A percentile compares a stretch with the other conserved stretches of the same genome.
These are phyloP conservation scores for Podila epigama DNA, from an alignment of 192 early-diverging fungal species.

Conservation along the genomic window DNA sequence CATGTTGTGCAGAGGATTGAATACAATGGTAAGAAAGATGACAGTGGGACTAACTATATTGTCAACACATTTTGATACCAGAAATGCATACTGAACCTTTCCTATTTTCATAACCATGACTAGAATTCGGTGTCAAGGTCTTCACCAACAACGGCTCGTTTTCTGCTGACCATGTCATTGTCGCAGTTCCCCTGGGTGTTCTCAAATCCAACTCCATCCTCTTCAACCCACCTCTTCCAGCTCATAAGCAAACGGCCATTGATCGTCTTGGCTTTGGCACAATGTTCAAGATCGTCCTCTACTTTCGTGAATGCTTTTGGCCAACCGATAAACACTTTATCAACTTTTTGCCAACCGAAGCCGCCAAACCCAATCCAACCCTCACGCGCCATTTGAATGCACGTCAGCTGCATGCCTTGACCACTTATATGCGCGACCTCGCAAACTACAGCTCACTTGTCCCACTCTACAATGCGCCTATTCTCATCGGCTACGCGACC, in stretches of 20 bases:
- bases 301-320: constrained; percentile 38
- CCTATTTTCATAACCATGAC: background rate
- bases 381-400: background rate
- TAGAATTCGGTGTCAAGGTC: constrained; percentile 31
- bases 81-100: background rate
- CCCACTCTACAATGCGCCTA: constrained; percentile 16
- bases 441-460: constrained; percentile 40
- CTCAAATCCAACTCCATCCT: constrained; percentile 33
- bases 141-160: constrained; percentile 21
- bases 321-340: constrained; percentile 31
- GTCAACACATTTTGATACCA: background rate
- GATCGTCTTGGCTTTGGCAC: constrained; percentile 45
- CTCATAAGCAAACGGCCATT: constrained; percentile 36
- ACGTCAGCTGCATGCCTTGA: constrained; percentile 20
- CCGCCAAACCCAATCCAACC: background rate
- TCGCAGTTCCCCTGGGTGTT: constrained; percentile 54
- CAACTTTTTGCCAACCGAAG: constrained; percentile 14
- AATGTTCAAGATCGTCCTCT: constrained; percentile 52
- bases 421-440: constrained; percentile 21
- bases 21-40: constrained; percentile 27
- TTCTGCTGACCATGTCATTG: constrained; percentile 35
- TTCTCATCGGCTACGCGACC: constrained; percentile 41
- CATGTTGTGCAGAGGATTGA: constrained; percentile 40
- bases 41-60: background rate
- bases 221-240: constrained; percentile 48